Percentiles rank a stretch among this genome's conserved stretches.
Evolutionary conservation across 139 green algal genomes (phyloP).

Genomic region (Spirogloea muscicola): DNA sequence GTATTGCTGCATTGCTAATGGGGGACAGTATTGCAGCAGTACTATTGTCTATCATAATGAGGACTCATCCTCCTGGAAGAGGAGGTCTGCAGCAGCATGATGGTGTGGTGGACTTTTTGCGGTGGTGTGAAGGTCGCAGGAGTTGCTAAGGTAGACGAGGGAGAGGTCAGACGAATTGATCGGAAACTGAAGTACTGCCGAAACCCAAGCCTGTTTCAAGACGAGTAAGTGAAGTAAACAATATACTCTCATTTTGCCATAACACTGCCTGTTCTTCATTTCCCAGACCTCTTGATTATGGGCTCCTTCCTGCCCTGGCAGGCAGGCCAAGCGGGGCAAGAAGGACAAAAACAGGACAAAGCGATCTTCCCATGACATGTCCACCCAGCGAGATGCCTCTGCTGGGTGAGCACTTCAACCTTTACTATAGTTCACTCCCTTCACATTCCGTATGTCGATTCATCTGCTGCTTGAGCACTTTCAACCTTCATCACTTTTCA

Average conservation of each 20-base stretch:
- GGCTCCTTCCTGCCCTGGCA: background rate
- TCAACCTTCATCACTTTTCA: background rate
- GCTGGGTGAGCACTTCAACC: background rate
- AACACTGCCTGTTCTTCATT: too few relatives aligned
- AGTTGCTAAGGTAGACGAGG: conserved; percentile 12
- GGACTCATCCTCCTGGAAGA: background rate
- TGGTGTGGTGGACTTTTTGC: background rate
- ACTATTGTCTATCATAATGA: conserved; percentile 7
- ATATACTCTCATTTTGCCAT: too few relatives aligned
- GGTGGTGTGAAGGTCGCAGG: background rate
- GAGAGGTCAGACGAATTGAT: conserved; percentile 20
- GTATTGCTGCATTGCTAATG: background rate
- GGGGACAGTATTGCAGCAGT: background rate
- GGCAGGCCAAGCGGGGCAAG: background rate
- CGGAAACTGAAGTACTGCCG: conserved; percentile 31
- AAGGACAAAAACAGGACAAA: background rate
- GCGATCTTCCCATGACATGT: background rate
- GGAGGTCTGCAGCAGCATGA: conserved; percentile 1
- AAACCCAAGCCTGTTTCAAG: conserved; percentile 15
- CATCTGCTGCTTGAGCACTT: background rate
- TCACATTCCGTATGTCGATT: background rate
- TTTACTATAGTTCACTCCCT: background rate
- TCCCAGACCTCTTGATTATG: too few relatives aligned
- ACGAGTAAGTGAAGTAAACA: conserved; percentile 16
- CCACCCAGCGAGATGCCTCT: background rate